phyloP scores from a whole-genome alignment of 495 filamentous ascomycete genomes.

The Aspergillus ostianus region DNA sequence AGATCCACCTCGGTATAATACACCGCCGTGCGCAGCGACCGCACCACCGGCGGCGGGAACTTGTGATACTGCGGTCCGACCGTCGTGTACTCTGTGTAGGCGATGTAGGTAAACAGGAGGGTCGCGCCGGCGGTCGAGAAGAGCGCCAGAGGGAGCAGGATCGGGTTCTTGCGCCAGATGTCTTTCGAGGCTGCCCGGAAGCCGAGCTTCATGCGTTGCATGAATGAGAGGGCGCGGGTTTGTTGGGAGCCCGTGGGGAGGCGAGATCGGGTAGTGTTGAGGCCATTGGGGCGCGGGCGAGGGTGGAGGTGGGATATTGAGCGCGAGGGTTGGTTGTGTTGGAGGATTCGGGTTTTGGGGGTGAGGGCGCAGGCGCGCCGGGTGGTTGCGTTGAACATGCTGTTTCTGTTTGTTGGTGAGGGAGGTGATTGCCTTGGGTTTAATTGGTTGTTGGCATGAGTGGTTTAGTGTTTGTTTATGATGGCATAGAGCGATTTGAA shows the following conservation, averaged over 20 bases:
- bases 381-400: conserved; percentile 38
- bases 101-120: conserved; percentile 36
- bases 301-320: conserved; percentile 9
- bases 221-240: conserved; percentile 15
- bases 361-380: conserved; percentile 30
- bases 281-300: not conserved
- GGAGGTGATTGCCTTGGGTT: not conserved
- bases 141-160: conserved; percentile 48
- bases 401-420: conserved; percentile 4
- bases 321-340: conserved; percentile 3
- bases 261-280: not conserved
- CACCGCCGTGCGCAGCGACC: conserved; percentile 76
- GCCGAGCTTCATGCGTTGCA: conserved; percentile 30
- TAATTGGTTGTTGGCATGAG: not conserved
- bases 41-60: conserved; percentile 77
- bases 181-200: conserved; percentile 41
- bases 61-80: conserved; percentile 64
- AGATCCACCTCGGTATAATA: conserved; percentile 77
- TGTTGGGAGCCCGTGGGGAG: not conserved
- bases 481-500: conserved; percentile 4
- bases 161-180: conserved; percentile 48
- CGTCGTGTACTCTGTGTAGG: conserved; percentile 65
- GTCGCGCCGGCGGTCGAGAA: conserved; percentile 45
- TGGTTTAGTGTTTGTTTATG: not conserved
- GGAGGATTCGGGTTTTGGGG: conserved; percentile 8